Conservation (phyloP, 306 rosid genomes). For the Cucurbita ficifolia region DNA sequence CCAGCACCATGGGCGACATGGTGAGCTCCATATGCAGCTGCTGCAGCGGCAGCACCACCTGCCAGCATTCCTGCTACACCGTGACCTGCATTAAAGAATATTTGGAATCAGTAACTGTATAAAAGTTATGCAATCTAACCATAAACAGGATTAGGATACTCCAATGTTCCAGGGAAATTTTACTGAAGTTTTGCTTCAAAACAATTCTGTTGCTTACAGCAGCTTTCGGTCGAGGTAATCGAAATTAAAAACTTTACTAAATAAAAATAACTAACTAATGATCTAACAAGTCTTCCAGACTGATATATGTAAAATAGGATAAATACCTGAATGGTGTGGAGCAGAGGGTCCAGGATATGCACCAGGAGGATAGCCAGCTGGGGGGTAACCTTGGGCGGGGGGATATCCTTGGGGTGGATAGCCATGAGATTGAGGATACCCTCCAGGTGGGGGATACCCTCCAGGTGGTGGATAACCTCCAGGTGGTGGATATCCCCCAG, state of each 20-base stretch:
- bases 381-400: neutral
- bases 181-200: neutral
- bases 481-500: constrained; percentile 12
- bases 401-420: constrained; percentile 14
- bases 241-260: neutral
- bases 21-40: constrained; percentile 65
- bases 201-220: neutral
- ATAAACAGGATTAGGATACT: neutral
- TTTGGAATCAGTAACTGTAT: neutral
- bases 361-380: constrained; percentile 31
- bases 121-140: neutral
- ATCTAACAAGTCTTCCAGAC: neutral
- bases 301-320: neutral
- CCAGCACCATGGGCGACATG: constrained; percentile 3
- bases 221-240: neutral
- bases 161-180: neutral
- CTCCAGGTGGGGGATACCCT: constrained; percentile 17
- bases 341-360: constrained; percentile 35
- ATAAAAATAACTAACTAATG: neutral
- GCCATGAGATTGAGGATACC: constrained; percentile 17
- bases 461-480: constrained; percentile 22
- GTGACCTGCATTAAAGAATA: constrained; percentile 26
- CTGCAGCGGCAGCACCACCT: constrained; percentile 81
- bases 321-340: constrained; percentile 31
- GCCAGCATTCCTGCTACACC: constrained; percentile 45